These are phyloP conservation scores for Fremontodendron californicum DNA, from an alignment of 345 rosid species.

Conservation along the genomic window DNA sequence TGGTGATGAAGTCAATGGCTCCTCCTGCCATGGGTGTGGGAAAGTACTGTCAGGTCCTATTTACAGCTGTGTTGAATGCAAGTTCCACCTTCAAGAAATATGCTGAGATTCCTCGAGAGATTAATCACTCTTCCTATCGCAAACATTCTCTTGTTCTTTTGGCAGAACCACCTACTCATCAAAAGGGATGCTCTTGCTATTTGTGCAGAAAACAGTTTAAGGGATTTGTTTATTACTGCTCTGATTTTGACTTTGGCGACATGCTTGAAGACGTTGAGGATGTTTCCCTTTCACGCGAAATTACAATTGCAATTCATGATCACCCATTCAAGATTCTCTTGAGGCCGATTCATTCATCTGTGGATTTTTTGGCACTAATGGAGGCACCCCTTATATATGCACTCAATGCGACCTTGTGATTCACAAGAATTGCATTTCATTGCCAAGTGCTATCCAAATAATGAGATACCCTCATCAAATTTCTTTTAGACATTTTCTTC, in stretches of 20 bases:
- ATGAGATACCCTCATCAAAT: constrained; percentile 1
- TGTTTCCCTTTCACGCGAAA: not conserved
- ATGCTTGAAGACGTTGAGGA: not conserved
- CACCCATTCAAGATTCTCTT: not conserved
- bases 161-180: not conserved
- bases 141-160: constrained; percentile 18
- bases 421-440: no score
- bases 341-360: not conserved
- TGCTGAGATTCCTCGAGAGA: constrained; percentile 17
- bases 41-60: constrained; percentile 6
- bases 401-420: not conserved
- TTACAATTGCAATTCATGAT: not conserved
- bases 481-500: not conserved
- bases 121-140: constrained; percentile 16
- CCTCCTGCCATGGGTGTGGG: constrained; percentile 18
- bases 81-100: not conserved
- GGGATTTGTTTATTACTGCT: not conserved
- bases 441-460: not conserved
- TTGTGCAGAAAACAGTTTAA: not conserved
- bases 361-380: constrained; percentile 17
- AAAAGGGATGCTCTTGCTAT: not conserved
- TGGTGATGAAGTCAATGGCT: not conserved
- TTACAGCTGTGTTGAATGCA: constrained; percentile 16
- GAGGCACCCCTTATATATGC: constrained; percentile 9
- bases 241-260: not conserved